phyloP scores from a whole-genome alignment of 2,329 filamentous ascomycete genomes.

The Colletotrichum tanaceti region DNA sequence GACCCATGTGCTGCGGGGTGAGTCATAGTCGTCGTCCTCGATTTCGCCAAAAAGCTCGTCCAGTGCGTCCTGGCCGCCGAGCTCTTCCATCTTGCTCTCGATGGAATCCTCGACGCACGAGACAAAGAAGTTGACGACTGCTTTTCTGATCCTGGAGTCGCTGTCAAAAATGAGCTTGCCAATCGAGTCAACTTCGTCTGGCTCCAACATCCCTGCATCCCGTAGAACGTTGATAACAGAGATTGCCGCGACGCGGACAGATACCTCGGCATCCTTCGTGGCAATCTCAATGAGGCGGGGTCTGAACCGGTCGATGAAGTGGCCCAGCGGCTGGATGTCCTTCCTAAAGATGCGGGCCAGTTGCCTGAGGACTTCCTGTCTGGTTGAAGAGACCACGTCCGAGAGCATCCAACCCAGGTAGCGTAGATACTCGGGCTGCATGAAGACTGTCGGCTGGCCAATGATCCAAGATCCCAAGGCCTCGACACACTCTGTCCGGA shows the following conservation, averaged over 20 bases:
- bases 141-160: constrained; percentile 85
- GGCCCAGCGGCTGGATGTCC: constrained; percentile 83
- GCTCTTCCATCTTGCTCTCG: constrained; percentile 81
- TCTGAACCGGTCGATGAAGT: constrained; percentile 94
- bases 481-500: constrained; percentile 88
- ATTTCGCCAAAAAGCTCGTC: constrained; percentile 78
- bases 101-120: constrained; percentile 87
- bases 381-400: constrained; percentile 78
- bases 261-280: constrained; percentile 82
- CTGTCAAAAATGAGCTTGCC: constrained; percentile 90
- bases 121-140: constrained; percentile 90
- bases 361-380: constrained; percentile 88
- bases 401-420: constrained; percentile 97
- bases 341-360: constrained; percentile 82
- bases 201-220: constrained; percentile 87
- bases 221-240: constrained; percentile 85
- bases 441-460: constrained; percentile 85
- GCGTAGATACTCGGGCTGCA: constrained; percentile 88
- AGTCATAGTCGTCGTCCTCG: constrained; percentile 80
- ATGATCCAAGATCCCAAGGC: constrained; percentile 91
- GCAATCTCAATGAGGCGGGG: constrained; percentile 92
- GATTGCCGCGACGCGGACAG: constrained; percentile 83
- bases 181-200: constrained; percentile 88
- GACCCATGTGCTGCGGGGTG: constrained; percentile 85
- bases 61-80: constrained; percentile 82